A percentile compares a stretch with the other conserved stretches of the same genome.
phyloP scores from a whole-genome alignment of 2,329 filamentous ascomycete species.

The Dactylonectria estremocensis region DNA sequence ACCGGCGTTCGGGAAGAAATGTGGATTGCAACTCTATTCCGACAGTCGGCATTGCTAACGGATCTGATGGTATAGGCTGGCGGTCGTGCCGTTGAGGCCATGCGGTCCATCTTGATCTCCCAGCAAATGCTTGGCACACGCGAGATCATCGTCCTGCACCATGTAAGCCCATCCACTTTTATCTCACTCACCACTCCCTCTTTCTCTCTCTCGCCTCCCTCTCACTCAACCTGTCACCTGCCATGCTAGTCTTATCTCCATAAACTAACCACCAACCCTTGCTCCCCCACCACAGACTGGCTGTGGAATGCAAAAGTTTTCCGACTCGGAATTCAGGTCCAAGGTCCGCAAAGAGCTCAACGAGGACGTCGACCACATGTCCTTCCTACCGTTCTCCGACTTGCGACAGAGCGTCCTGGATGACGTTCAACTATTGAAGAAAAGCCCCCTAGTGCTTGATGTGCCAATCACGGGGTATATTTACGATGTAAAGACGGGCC shows the following conservation, averaged over 20 bases:
- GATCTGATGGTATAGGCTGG: slow-evolving; percentile 58
- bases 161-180: slow-evolving; percentile 54
- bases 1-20: neutral
- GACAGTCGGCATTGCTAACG: slow-evolving; percentile 6
- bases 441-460: slow-evolving; percentile 71
- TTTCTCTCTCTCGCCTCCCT: neutral
- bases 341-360: slow-evolving; percentile 74
- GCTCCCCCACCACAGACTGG: slow-evolving; percentile 51
- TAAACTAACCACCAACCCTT: no score
- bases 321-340: slow-evolving; percentile 68
- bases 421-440: slow-evolving; percentile 76
- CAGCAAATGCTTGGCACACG: slow-evolving; percentile 83
- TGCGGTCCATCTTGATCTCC: slow-evolving; percentile 83
- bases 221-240: neutral
- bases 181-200: slow-evolving; percentile 26
- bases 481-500: slow-evolving; percentile 84
- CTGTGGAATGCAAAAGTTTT: slow-evolving; percentile 77
- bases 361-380: slow-evolving; percentile 63
- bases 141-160: slow-evolving; percentile 83
- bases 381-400: slow-evolving; percentile 78
- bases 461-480: slow-evolving; percentile 80
- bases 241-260: no score
- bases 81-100: slow-evolving; percentile 75
- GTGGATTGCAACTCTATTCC: slow-evolving; percentile 10
- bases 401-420: slow-evolving; percentile 75